Conservation (phyloP, 768 basidiomycete genomes). For the Suillus bovinus region DNA sequence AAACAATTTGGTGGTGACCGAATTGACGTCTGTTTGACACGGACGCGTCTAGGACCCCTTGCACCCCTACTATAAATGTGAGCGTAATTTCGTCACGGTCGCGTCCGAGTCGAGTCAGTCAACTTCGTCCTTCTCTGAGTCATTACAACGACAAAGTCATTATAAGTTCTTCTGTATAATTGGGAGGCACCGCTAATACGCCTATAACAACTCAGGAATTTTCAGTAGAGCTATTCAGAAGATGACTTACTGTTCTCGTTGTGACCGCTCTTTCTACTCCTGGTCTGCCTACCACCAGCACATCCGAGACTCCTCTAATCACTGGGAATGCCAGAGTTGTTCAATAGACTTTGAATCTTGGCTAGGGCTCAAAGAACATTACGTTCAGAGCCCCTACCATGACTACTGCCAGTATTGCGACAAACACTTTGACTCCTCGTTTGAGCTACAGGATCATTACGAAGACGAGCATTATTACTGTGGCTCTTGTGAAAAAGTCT, state of each 20-base stretch:
- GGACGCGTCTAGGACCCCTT: slow-evolving; percentile 33
- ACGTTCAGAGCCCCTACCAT: slow-evolving; percentile 48
- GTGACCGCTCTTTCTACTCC: slow-evolving; percentile 38
- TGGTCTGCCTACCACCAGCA: slow-evolving; percentile 37
- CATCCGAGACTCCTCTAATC: slow-evolving; percentile 33
- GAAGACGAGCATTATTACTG: slow-evolving; percentile 45
- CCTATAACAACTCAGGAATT: background rate
- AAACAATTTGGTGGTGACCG: background rate
- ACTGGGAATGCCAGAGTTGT: slow-evolving; percentile 50
- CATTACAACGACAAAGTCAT: background rate
- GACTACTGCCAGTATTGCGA: slow-evolving; percentile 55
- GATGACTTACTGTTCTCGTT: slow-evolving; percentile 41
- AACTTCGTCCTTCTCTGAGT: background rate
- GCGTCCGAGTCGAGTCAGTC: background rate
- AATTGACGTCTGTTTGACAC: slow-evolving; percentile 16
- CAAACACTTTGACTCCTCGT: slow-evolving; percentile 36
- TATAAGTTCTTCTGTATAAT: background rate
- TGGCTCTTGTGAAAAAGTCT: slow-evolving; percentile 40
- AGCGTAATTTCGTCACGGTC: background rate
- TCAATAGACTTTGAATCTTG: slow-evolving; percentile 43
- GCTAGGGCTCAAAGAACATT: slow-evolving; percentile 49
- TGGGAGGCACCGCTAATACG: background rate
- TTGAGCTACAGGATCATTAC: slow-evolving; percentile 44
- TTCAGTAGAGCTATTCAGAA: slow-evolving; percentile 11
- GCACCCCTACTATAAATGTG: slow-evolving; percentile 2